Base-by-base conservation (phyloP, 352 stramenopile species). In the Phytophthora fragariae region DNA sequence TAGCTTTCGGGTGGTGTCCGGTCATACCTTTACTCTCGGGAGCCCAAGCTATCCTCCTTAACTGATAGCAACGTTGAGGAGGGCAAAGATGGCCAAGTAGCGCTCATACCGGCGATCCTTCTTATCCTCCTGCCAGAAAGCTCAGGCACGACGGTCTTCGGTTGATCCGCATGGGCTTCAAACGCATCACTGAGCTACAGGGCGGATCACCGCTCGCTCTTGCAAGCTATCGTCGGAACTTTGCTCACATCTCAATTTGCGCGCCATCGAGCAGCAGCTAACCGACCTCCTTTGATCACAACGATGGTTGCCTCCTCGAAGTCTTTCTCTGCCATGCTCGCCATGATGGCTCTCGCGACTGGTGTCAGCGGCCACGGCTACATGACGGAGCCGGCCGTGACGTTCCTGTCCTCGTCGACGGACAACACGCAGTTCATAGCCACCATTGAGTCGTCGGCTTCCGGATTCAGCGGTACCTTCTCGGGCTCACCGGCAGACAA, bases 361-460 rank as follows among this genome's bases (percentile, higher is more conserved):
- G 41, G 46, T 39, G 47, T 54, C 3, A 31, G 6, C 46, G 64
- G 73, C 31, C 73, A 80, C 57, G 73, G 73, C 10, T 78, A 81
- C 57, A 57, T 81, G 58, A 61, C 66, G 17, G 63, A 68, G 4
- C 73, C 73, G 12, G 58, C 65, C 12, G 64, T 75, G 21, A 75
- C 59, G 15, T 80, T 80, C 72, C 63, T 71, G 57, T 70, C 72
- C 17, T 73, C 62, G 17, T 72, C 65, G 1, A 74, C 57, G 3
- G 73, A 79, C 68, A 73, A 62, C 50, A 79, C 73, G 37, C 68
- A 76, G 41, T 79, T 68, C 73, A 76, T 70, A 21, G 73, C 63
- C 19, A 77, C 68, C 19, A 80, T 80, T 44, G 73, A 80, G 54
- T 67, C 68, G 24, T 74, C 68, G 12, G 68, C 73, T 8, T 80